Evolutionary conservation across 345 rosid genomes (phyloP).

Genomic region (Brassica incana): DNA sequence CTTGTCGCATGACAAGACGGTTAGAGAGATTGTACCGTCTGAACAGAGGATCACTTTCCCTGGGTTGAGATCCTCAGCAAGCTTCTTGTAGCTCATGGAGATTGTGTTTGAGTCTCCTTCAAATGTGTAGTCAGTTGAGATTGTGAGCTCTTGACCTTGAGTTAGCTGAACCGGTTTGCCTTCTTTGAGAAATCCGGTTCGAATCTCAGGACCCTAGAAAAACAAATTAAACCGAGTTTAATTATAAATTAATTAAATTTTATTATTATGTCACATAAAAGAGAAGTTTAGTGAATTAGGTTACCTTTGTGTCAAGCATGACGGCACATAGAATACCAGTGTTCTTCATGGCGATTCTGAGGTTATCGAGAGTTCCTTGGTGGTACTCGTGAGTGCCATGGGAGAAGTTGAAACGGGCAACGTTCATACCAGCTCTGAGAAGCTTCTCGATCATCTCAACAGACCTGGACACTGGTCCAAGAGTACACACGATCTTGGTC

Average conservation of each 20-base stretch:
- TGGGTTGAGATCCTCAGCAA: constrained; percentile 54
- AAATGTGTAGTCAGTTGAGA: constrained; percentile 43
- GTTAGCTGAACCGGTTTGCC: constrained; percentile 56
- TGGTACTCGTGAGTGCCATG: constrained; percentile 44
- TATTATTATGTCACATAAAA: background rate
- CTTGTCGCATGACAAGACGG: constrained; percentile 50
- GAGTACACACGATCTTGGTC: constrained; percentile 98
- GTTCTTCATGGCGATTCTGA: constrained; percentile 64
- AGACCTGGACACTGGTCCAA: constrained; percentile 89
- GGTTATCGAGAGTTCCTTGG: constrained; percentile 48
- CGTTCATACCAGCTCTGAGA: constrained; percentile 64
- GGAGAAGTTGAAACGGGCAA: constrained; percentile 64
- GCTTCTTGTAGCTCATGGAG: constrained; percentile 62
- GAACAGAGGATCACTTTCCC: constrained; percentile 55
- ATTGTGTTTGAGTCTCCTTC: constrained; percentile 56
- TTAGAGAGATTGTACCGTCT: constrained; percentile 57
- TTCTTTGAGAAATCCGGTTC: constrained; percentile 63
- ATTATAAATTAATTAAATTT: background rate
- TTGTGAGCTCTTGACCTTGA: constrained; percentile 61
- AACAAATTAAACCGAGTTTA: constrained; percentile 5
- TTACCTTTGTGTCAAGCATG: constrained; percentile 90
- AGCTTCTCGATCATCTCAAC: constrained; percentile 70
- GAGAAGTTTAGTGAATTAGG: background rate
- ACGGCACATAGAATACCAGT: constrained; percentile 62
- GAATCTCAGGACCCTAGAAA: constrained; percentile 65